A percentile compares a stretch with the other conserved stretches of the same genome.
phyloP scores from a whole-genome alignment of 2,329 filamentous ascomycete species.

The Paecilomyces sp. region DNA sequence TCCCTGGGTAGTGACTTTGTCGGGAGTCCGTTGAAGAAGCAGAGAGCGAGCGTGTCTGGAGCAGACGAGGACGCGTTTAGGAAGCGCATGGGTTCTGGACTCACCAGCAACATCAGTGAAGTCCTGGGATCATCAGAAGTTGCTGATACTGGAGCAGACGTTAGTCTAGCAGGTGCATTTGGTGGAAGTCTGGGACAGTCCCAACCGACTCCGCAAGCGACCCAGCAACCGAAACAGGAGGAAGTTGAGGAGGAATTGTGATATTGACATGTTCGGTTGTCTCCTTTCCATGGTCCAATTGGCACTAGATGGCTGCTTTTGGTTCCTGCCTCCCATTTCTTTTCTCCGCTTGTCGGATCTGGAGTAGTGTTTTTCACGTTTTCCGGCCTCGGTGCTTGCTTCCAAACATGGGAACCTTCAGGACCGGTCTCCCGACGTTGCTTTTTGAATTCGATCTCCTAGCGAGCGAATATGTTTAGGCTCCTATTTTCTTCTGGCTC shows the following conservation, averaged over 20 bases:
- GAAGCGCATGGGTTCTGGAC: constrained; percentile 31
- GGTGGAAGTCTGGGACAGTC: constrained; percentile 3
- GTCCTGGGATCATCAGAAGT: constrained; percentile 15
- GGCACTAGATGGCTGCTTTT: neutral
- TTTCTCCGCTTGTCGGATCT: neutral
- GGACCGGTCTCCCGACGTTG: too few relatives aligned
- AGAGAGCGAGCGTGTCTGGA: constrained; percentile 38
- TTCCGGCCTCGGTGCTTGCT: neutral
- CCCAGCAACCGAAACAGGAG: constrained; percentile 2
- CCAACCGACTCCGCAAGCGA: neutral
- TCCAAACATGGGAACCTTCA: neutral
- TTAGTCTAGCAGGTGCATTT: constrained; percentile 7
- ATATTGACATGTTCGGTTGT: neutral
- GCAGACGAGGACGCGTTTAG: constrained; percentile 34
- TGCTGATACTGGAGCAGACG: neutral
- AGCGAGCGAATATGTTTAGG: neutral
- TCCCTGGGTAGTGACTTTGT: constrained; percentile 29
- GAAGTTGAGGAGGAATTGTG: constrained; percentile 7
- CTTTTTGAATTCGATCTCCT: neutral
- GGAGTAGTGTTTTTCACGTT: neutral
- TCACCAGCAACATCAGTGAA: constrained; percentile 32
- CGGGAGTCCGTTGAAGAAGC: constrained; percentile 42
- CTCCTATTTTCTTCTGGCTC: neutral
- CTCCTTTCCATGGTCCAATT: neutral
- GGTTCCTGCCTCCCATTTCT: neutral